Conservation (phyloP, 495 filamentous ascomycete genomes). For the Talaromyces borbonicus region DNA sequence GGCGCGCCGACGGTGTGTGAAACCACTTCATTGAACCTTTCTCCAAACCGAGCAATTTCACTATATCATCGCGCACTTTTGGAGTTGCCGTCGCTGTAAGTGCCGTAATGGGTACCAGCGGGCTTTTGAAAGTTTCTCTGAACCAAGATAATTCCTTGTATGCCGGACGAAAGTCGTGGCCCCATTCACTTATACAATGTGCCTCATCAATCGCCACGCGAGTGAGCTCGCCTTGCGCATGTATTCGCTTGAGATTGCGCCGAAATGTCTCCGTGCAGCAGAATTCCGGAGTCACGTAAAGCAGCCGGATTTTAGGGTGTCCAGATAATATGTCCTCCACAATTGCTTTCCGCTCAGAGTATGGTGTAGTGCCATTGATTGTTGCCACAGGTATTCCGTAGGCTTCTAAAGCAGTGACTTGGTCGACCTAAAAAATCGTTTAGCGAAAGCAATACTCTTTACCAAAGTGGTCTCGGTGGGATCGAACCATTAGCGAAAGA, state of each 20-base stretch:
- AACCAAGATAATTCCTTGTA: constrained; percentile 89
- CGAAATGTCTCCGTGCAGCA: constrained; percentile 74
- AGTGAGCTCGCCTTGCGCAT: constrained; percentile 71
- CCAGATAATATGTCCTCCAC: constrained; percentile 75
- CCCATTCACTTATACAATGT: constrained; percentile 97
- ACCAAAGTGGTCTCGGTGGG: not conserved
- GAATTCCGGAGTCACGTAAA: constrained; percentile 91
- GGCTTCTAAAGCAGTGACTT: constrained; percentile 69
- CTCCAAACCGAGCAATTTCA: constrained; percentile 60
- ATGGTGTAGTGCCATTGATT: constrained; percentile 71
- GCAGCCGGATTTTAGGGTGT: constrained; percentile 70
- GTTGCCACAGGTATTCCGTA: constrained; percentile 72
- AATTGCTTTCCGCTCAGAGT: constrained; percentile 54
- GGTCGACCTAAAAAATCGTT: constrained; percentile 56
- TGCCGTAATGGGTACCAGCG: constrained; percentile 79
- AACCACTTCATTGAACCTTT: constrained; percentile 55
- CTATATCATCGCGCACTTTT: constrained; percentile 69
- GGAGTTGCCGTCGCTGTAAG: constrained; percentile 84
- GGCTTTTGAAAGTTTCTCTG: constrained; percentile 61
- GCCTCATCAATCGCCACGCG: constrained; percentile 90
- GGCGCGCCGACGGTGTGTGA: constrained; percentile 66
- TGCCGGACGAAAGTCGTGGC: constrained; percentile 90
- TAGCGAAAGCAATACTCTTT: not conserved
- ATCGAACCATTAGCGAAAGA: constrained; percentile 74
- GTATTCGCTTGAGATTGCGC: constrained; percentile 57